Evolutionary conservation across 768 basidiomycete genomes (phyloP).

Genomic region (Termitomyces sp.): DNA sequence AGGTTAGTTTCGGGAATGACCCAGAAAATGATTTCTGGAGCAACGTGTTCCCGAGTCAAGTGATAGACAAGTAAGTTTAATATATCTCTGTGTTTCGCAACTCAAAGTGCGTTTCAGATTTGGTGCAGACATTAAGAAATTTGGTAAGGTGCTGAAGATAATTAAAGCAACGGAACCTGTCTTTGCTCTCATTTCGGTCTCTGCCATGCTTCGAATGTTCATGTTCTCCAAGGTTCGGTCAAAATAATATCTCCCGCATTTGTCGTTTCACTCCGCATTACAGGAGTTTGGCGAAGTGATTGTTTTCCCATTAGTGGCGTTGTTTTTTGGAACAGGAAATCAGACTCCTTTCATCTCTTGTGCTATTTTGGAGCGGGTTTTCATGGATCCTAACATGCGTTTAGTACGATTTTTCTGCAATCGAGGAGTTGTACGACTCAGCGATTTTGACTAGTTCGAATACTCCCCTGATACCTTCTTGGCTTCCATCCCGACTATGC

Average conservation of each 20-base stretch:
- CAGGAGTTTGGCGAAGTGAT: conserved; percentile 26
- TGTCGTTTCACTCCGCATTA: background rate
- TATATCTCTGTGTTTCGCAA: background rate
- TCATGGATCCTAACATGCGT: conserved; percentile 30
- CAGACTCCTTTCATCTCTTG: conserved; percentile 29
- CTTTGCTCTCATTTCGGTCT: conserved; percentile 26
- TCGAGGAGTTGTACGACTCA: background rate
- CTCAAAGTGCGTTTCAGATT: conserved; percentile 13
- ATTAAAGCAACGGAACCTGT: conserved; percentile 24
- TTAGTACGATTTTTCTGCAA: conserved; percentile 13
- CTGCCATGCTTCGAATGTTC: conserved; percentile 23
- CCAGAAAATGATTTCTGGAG: conserved; percentile 25
- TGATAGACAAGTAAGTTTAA: conserved; percentile 20
- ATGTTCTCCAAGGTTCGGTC: conserved; percentile 24
- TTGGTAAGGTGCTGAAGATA: conserved; percentile 23
- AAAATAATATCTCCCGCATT: background rate
- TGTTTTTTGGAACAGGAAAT: conserved; percentile 29
- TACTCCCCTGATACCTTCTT: conserved; percentile 26
- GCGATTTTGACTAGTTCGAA: conserved; percentile 18
- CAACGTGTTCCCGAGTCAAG: conserved; percentile 26
- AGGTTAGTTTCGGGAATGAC: conserved; percentile 27
- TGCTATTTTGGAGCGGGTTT: conserved; percentile 27
- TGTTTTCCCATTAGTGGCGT: conserved; percentile 25
- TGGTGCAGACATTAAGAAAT: conserved; percentile 24
- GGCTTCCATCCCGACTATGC: conserved; percentile 25